A percentile compares a stretch with the other conserved stretches of the same genome.
Evolutionary conservation across 768 basidiomycete species (phyloP).

Genomic region (Panellus pusillus): DNA sequence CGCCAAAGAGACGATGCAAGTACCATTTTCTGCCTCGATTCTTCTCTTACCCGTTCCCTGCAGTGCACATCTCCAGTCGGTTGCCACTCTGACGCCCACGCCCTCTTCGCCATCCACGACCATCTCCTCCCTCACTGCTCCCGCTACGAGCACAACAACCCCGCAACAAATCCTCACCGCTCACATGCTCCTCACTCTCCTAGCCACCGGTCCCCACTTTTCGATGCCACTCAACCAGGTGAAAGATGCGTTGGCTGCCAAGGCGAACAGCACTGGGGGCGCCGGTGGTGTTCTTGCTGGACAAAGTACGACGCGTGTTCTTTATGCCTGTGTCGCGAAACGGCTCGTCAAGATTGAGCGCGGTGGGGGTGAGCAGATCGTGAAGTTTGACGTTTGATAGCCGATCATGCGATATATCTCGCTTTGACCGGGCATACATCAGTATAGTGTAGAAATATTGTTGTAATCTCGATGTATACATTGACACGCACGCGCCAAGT

Average conservation of each 20-base stretch:
- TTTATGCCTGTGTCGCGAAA: constrained; percentile 83
- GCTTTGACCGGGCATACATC: too few species aligned
- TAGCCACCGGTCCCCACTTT: constrained; percentile 52
- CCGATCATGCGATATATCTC: not conserved
- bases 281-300: constrained; percentile 32
- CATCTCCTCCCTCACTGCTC: constrained; percentile 45
- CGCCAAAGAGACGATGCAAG: constrained; percentile 65
- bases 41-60: constrained; percentile 3
- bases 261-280: constrained; percentile 37
- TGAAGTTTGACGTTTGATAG: constrained; percentile 63
- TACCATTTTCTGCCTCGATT: constrained; percentile 10
- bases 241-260: constrained; percentile 55
- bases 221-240: constrained; percentile 61
- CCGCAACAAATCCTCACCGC: constrained; percentile 74
- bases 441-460: too few species aligned
- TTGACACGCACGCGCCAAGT: too few species aligned
- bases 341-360: constrained; percentile 75
- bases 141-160: constrained; percentile 40
- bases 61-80: constrained; percentile 58
- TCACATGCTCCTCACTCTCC: constrained; percentile 59
- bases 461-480: too few species aligned
- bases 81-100: constrained; percentile 51
- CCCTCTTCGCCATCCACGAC: constrained; percentile 60
- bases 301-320: constrained; percentile 55
- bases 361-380: constrained; percentile 71